Conservation (phyloP, 768 basidiomycete species). For the Cytidiella melzeri region DNA sequence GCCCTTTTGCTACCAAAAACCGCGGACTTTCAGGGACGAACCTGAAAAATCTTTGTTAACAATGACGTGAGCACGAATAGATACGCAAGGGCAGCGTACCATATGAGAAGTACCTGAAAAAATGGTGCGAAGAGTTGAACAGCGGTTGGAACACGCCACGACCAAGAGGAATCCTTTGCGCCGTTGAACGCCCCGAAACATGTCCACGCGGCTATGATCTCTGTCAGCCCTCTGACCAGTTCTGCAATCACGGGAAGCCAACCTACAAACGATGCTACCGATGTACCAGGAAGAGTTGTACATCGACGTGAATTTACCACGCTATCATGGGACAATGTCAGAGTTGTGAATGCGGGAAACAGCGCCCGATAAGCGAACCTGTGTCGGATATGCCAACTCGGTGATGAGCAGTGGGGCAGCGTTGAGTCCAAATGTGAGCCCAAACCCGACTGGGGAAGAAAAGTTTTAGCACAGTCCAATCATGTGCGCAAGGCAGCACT, state of each 20-base stretch:
- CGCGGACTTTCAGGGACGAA: constrained; percentile 66
- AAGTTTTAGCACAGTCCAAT: constrained; percentile 1
- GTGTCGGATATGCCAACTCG: constrained; percentile 67
- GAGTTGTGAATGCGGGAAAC: constrained; percentile 24
- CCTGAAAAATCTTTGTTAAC: constrained; percentile 28
- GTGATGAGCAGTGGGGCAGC: constrained; percentile 59
- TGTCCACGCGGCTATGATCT: constrained; percentile 37
- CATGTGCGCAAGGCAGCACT: constrained; percentile 15
- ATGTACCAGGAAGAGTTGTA: constrained; percentile 76
- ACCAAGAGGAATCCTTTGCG: constrained; percentile 37
- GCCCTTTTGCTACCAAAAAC: constrained; percentile 56
- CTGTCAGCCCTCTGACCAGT: constrained; percentile 7
- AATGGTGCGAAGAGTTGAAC: constrained; percentile 56
- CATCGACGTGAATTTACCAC: constrained; percentile 52
- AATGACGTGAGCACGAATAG: background rate
- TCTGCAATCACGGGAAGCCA: constrained; percentile 18
- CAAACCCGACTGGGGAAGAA: constrained; percentile 47
- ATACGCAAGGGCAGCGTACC: constrained; percentile 28
- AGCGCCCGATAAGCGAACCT: constrained; percentile 31
- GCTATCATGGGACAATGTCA: constrained; percentile 19
- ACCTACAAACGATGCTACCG: constrained; percentile 56
- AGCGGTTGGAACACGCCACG: constrained; percentile 61
- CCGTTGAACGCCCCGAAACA: constrained; percentile 37
- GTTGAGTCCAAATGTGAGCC: constrained; percentile 55
- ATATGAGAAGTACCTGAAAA: constrained; percentile 47